Conservation (phyloP, 2,329 filamentous ascomycete species). For the Penicillium expansum region DNA sequence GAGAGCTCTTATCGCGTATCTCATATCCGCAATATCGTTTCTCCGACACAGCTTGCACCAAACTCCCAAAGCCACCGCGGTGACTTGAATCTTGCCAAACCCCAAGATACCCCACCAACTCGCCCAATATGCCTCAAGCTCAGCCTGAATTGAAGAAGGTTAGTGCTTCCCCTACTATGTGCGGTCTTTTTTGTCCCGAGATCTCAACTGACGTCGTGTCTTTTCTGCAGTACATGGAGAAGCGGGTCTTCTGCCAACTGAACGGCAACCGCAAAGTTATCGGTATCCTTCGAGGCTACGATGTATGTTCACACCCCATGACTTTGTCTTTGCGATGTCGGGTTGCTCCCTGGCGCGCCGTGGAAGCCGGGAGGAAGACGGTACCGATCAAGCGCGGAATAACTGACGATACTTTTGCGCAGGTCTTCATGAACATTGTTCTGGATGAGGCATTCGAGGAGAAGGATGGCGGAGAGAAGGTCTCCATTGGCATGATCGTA, state of each 20-base stretch:
- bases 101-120: constrained; percentile 24
- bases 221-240: constrained; percentile 83
- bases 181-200: constrained; percentile 1
- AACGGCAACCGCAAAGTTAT: constrained; percentile 98
- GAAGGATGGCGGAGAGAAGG: constrained; percentile 87
- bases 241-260: constrained; percentile 94
- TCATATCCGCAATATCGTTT: constrained; percentile 35
- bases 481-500: constrained; percentile 88
- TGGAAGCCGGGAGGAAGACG: no score
- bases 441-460: constrained; percentile 96
- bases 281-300: constrained; percentile 89
- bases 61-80: constrained; percentile 31
- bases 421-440: constrained; percentile 98
- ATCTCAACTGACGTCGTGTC: constrained; percentile 14
- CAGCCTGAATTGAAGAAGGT: constrained; percentile 99
- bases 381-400: not conserved
- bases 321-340: no score
- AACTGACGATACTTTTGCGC: constrained; percentile 10
- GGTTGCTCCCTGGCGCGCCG: no score
- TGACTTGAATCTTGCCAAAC: constrained; percentile 21
- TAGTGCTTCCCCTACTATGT: constrained; percentile 22
- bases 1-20: constrained; percentile 23
- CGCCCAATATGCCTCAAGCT: constrained; percentile 83
- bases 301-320: constrained; percentile 59
- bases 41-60: constrained; percentile 31